Conservation (phyloP, 1,284 basidiomycete species). For the Ustilago hordei region DNA sequence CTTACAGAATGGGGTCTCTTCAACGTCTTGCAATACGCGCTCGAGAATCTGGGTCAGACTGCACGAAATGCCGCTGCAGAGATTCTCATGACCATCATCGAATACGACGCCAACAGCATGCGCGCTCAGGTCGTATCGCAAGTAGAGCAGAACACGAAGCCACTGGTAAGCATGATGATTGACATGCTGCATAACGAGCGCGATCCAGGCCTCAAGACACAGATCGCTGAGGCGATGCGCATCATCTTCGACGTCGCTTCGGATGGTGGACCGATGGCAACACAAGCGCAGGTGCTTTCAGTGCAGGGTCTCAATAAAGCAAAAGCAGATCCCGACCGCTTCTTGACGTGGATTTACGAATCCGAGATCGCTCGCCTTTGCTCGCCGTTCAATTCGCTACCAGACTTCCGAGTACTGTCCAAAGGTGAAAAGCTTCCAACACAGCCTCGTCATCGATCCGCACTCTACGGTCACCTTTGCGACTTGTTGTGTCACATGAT, state of each 20-base stretch:
- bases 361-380: conserved; percentile 80
- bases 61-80: conserved; percentile 87
- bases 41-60: conserved; percentile 72
- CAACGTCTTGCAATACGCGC: conserved; percentile 83
- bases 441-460: conserved; percentile 37
- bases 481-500: conserved; percentile 91
- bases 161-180: conserved; percentile 71
- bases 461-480: conserved; percentile 73
- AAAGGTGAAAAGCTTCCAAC: conserved; percentile 40
- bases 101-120: conserved; percentile 90
- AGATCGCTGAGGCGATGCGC: conserved; percentile 89
- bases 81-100: conserved; percentile 85
- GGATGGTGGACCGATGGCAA: conserved; percentile 65
- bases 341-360: conserved; percentile 90
- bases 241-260: conserved; percentile 78
- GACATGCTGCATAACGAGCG: conserved; percentile 77
- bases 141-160: conserved; percentile 71
- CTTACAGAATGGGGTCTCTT: conserved; percentile 89
- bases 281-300: conserved; percentile 69
- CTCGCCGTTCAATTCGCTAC: conserved; percentile 81
- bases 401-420: conserved; percentile 74
- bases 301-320: conserved; percentile 70
- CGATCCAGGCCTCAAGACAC: conserved; percentile 88
- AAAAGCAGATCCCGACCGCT: conserved; percentile 87
- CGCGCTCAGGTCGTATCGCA: conserved; percentile 86